Evolutionary conservation across 2,329 filamentous ascomycete species (phyloP), one percentile per base, ranked within the genome.

Genomic region (Incumbomyces delicatus): DNA sequence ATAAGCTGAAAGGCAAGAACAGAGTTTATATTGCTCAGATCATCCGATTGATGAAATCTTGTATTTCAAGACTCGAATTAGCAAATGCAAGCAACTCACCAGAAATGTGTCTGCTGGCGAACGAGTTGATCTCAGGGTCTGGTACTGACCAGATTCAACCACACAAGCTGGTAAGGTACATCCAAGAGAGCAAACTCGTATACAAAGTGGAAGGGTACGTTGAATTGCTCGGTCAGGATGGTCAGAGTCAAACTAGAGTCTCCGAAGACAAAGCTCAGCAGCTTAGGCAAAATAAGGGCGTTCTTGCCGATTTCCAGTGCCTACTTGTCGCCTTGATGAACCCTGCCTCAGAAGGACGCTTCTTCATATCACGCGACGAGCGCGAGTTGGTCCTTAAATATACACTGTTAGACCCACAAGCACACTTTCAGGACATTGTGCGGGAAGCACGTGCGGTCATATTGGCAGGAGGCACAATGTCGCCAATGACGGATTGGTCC

Each of bases 381-480:
- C 62, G 65, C 2, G 62, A 67, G 29, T 71, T 87, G 14, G 71
- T 75, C 17, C 68, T 96, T 11, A 87, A 81, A 36, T 98, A 95
- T 61, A 78, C 95, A 56, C 76, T 98, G 3, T 76, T 98, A 1
- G 92, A 95, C 29, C 90, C 92, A 0, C 89, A 89, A 0, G 81
- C 90, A 57, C 87, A 94, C 55, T 96, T 98, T 64, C 83, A 83
- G 6, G 85, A 89, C 10, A 84, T 96, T 43, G 87, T 90, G 1
- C 80, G 86, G 27, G 81, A 85, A 51, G 87, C 92, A 0, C 76
- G 88, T 48, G 86, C 90, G 1, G 85, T 98, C 2, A 83, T 98
- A 35, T 71, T 98, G 2, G 92, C 89, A 0, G 92, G 92, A 48
- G 92, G 92, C 17, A 98, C 92, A 20, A 96, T 98, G 92, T 94